Percentiles rank a stretch among this genome's conserved stretches.
These are phyloP conservation scores for Salix brachista DNA, from an alignment of 345 rosid genomes.

Conservation along the genomic window DNA sequence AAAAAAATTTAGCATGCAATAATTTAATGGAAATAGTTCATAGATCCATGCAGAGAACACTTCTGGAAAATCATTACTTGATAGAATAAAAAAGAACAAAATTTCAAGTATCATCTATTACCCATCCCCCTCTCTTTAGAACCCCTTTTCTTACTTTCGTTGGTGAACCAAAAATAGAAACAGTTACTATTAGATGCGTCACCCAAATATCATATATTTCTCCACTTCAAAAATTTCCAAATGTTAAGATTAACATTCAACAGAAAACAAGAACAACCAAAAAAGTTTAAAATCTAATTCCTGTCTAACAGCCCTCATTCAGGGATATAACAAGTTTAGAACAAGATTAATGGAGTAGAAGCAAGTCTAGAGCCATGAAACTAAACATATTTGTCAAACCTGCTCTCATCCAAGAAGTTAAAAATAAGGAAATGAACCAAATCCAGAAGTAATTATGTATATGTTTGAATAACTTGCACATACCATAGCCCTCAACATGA, in stretches of 20 bases:
- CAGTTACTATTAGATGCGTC: not conserved
- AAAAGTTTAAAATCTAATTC: not conserved
- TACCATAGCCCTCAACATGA: conserved; percentile 89
- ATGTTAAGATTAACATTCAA: not conserved
- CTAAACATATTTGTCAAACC: not conserved
- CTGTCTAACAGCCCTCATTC: not conserved
- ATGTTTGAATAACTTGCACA: conserved; percentile 2
- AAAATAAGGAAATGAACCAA: not conserved
- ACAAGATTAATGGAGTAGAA: not conserved
- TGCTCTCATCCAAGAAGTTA: not conserved
- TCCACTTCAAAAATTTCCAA: not conserved
- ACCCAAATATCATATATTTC: not conserved
- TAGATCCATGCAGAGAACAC: conserved; percentile 1
- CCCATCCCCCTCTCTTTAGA: not conserved
- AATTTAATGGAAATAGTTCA: not conserved
- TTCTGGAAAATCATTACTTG: not conserved
- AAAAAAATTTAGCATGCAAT: not conserved
- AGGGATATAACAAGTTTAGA: not conserved
- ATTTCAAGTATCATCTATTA: not conserved
- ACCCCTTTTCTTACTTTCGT: conserved; percentile 2
- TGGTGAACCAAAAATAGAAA: not conserved
- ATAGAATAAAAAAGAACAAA: not conserved
- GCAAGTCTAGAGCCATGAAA: not conserved
- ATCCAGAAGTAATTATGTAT: not conserved
- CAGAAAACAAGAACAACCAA: not conserved